Evolutionary conservation across 306 rosid species (phyloP).

Genomic region (Vigna radiata): DNA sequence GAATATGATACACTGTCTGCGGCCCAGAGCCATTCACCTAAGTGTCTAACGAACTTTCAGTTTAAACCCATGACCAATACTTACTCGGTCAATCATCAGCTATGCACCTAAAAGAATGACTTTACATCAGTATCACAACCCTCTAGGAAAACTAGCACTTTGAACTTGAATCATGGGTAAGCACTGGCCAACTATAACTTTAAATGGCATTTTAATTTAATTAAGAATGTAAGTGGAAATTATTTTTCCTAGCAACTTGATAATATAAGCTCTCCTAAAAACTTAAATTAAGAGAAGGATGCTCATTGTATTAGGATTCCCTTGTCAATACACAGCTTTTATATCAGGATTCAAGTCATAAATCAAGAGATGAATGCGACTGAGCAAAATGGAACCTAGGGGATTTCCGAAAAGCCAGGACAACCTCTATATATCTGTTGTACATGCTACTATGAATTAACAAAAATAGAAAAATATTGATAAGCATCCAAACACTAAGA

Average conservation of each 20-base stretch:
- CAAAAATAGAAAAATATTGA: too few species aligned
- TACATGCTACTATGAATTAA: too few species aligned
- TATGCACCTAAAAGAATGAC: background rate
- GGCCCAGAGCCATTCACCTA: conserved; percentile 1
- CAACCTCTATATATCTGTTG: too few species aligned
- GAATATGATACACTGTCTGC: background rate
- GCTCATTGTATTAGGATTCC: too few species aligned
- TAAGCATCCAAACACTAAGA: too few species aligned
- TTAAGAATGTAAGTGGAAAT: conserved; percentile 1
- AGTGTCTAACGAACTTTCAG: background rate
- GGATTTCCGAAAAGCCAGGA: too few species aligned
- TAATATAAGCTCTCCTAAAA: conserved; percentile 4
- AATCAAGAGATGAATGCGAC: too few species aligned
- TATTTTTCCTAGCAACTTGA: background rate
- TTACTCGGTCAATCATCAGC: background rate
- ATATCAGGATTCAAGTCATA: too few species aligned
- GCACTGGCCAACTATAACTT: background rate
- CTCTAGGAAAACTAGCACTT: background rate
- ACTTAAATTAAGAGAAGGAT: background rate
- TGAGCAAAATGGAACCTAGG: too few species aligned
- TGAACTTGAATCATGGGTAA: background rate
- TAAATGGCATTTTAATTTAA: background rate
- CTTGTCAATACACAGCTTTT: too few species aligned
- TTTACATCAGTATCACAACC: background rate
- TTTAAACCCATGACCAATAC: background rate